Evolutionary conservation across 164 flowering plant species (phyloP), one percentile per base, ranked within the genome.

Genomic region (Platanus orientalis): DNA sequence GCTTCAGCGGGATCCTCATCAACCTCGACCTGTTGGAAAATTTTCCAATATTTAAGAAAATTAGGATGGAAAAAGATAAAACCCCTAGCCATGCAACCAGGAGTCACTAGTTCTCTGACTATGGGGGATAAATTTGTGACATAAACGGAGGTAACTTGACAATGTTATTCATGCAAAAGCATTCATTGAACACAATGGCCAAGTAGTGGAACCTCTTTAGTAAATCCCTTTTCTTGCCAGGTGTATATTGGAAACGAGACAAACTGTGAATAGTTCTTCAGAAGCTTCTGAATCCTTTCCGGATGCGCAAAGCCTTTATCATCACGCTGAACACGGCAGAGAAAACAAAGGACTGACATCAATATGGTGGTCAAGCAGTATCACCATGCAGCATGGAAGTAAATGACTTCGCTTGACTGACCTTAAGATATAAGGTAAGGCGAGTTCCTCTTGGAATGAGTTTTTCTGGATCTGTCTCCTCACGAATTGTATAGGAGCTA

Each of bases 171-270:
- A 51, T 11, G n/a, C n/a, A n/a, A n/a, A 25, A 23, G 24, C 20
- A 11, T 14, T 16, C 17, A 45, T 45, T 19, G 20, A 17, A 45
- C 6, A n/a, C n/a, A 16, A 45, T 12, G 20, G 49, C 16, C 4
- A 45, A 25, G 55, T 13, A 50, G 44, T 6, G 57, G 1, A 68
- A 89, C 99, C 96, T 95, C 99, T 75, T 89, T 91, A 1, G 99
- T 91, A 51, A 59, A 81, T 49, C 96, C 99, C 68, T 86, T 91
- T 70, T 95, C 99, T 66, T 89, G 85, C 97, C 99, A 95, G 4
- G 90, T 89, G 68, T 84, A 95, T 57, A 95, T 91, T 34, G 97
- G 99, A 74, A 91, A 95, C 14, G 97, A 91, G 63, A 95, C 96
- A 82, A 95, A 95, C 67, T 85, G 97, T 3, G 99, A 95, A 64